Percentiles rank a stretch among this genome's conserved stretches.
These are phyloP conservation scores for Adansonia digitata DNA, from an alignment of 345 rosid genomes.

Conservation along the genomic window DNA sequence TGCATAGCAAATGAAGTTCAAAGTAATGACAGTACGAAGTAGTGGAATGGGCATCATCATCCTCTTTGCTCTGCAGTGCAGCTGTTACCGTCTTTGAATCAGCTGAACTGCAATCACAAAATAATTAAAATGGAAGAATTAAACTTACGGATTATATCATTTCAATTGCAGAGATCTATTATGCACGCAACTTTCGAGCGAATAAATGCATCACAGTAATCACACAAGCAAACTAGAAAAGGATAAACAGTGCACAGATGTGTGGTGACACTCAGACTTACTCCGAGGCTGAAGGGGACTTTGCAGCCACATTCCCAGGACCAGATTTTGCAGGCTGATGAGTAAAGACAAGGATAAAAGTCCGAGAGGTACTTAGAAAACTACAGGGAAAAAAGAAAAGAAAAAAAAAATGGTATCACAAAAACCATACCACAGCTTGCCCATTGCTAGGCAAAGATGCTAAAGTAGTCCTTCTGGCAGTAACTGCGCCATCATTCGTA, in stretches of 20 bases:
- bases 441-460: constrained; percentile 30
- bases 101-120: constrained; percentile 34
- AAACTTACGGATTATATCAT: neutral
- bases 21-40: constrained; percentile 58
- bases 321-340: constrained; percentile 42
- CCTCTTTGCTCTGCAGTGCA: constrained; percentile 49
- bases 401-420: neutral
- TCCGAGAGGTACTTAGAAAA: neutral
- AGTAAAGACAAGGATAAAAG: constrained; percentile 5
- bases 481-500: constrained; percentile 19
- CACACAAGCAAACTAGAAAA: neutral
- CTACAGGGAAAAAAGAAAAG: neutral
- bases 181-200: neutral
- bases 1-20: neutral
- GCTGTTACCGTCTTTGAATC: constrained; percentile 41
- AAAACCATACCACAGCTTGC: constrained; percentile 36
- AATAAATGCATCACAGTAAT: neutral
- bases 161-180: neutral
- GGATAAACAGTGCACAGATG: neutral
- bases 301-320: constrained; percentile 33
- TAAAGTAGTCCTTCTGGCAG: constrained; percentile 30
- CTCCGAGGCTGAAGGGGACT: constrained; percentile 33
- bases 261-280: constrained; percentile 28
- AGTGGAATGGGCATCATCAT: constrained; percentile 72
- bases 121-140: neutral